Percentiles rank a stretch among this genome's conserved stretches.
These are phyloP conservation scores for Apiotrichum montevideense DNA, from an alignment of 1,284 basidiomycete genomes.

Conservation along the genomic window DNA sequence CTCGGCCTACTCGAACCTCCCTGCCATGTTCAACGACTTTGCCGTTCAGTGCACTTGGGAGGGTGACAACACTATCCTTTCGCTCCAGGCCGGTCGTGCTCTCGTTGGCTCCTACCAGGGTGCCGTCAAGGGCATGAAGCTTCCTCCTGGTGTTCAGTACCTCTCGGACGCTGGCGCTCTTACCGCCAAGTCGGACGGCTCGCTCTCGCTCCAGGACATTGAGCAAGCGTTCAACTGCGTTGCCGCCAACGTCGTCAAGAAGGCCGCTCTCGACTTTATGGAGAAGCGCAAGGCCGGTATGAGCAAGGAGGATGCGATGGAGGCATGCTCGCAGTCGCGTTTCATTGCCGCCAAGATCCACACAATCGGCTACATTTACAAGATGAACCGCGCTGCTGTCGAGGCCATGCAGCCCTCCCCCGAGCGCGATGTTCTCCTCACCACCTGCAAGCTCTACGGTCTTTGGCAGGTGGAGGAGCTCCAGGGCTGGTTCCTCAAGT, in stretches of 20 bases:
- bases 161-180: conserved; percentile 47
- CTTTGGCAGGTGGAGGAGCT: conserved; percentile 56
- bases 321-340: conserved; percentile 52
- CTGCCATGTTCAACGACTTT: conserved; percentile 53
- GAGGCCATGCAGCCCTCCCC: conserved; percentile 19
- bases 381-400: conserved; percentile 44
- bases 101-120: conserved; percentile 51
- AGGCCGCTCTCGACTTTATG: conserved; percentile 51
- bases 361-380: conserved; percentile 40
- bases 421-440: conserved; percentile 42
- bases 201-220: conserved; percentile 50
- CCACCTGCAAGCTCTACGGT: conserved; percentile 48
- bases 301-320: conserved; percentile 52
- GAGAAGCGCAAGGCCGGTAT: conserved; percentile 47
- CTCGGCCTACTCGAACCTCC: conserved; percentile 54
- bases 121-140: conserved; percentile 49
- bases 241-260: conserved; percentile 53
- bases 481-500: conserved; percentile 53
- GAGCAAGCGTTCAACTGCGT: conserved; percentile 52
- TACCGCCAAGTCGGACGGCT: conserved; percentile 47
- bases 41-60: conserved; percentile 56
- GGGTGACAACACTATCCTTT: conserved; percentile 54
- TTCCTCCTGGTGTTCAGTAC: conserved; percentile 51
- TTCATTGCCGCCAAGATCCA: conserved; percentile 54
- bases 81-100: conserved; percentile 53